A percentile compares a stretch with the other conserved stretches of the same genome.
Evolutionary conservation across 2,329 filamentous ascomycete genomes (phyloP).

Genomic region (Colletotrichum sp.): DNA sequence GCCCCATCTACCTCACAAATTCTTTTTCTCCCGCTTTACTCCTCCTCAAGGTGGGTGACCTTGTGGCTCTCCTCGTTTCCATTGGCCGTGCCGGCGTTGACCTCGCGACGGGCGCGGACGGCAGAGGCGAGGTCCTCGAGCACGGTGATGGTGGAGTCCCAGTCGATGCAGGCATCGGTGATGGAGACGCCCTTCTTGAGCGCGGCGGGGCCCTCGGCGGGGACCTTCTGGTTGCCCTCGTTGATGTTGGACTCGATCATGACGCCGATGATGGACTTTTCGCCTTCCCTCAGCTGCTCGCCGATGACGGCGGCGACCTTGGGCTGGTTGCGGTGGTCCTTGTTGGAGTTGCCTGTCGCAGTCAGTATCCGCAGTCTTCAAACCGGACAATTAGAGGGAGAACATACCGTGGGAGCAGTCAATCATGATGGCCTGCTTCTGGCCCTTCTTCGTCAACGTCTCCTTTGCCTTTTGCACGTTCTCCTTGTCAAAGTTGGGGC

Average conservation of each 20-base stretch:
- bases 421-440: slow-evolving; percentile 92
- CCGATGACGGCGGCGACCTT: slow-evolving; percentile 83
- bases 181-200: slow-evolving; percentile 93
- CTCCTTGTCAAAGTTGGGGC: slow-evolving; percentile 91
- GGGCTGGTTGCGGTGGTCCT: slow-evolving; percentile 97
- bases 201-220: slow-evolving; percentile 76
- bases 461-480: slow-evolving; percentile 82
- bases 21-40: slow-evolving; percentile 35
- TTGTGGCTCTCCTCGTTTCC: slow-evolving; percentile 35
- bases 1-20: neutral
- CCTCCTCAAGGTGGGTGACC: slow-evolving; percentile 57
- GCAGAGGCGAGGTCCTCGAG: slow-evolving; percentile 87
- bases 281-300: slow-evolving; percentile 86
- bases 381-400: too few relatives aligned
- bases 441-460: slow-evolving; percentile 79
- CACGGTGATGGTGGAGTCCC: slow-evolving; percentile 83
- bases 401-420: slow-evolving; percentile 90
- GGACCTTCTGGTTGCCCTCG: slow-evolving; percentile 88
- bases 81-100: slow-evolving; percentile 42
- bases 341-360: slow-evolving; percentile 84
- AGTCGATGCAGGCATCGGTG: slow-evolving; percentile 95
- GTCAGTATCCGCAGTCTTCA: neutral
- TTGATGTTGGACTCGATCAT: slow-evolving; percentile 99
- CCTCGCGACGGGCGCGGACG: slow-evolving; percentile 74
- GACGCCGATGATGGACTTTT: slow-evolving; percentile 89